These are phyloP conservation scores for Talaromyces verruculosus DNA, from an alignment of 2,329 filamentous ascomycete species.

Conservation along the genomic window DNA sequence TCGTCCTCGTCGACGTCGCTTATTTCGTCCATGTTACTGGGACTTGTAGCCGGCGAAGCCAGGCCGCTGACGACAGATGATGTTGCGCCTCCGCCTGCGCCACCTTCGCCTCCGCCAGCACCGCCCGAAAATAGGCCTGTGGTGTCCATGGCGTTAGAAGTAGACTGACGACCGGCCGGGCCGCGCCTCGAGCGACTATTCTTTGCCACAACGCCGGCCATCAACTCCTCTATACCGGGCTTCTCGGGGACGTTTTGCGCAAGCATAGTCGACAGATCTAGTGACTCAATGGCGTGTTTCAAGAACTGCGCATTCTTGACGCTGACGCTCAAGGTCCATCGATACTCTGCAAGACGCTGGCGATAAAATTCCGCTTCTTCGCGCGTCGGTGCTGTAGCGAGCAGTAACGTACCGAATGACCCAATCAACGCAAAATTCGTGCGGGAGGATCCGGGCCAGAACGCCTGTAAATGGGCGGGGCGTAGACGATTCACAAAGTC, in stretches of 20 bases:
- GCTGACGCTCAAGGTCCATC: slow-evolving; percentile 89
- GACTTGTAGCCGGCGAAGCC: slow-evolving; percentile 38
- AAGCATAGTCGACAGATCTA: slow-evolving; percentile 69
- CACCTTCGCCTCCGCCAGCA: neutral
- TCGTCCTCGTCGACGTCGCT: slow-evolving; percentile 19
- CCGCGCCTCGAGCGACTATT: neutral
- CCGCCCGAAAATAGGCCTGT: neutral
- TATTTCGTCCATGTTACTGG: slow-evolving; percentile 20
- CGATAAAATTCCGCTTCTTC: slow-evolving; percentile 95
- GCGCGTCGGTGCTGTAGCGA: slow-evolving; percentile 80
- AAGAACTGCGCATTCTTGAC: slow-evolving; percentile 63
- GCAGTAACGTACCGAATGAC: slow-evolving; percentile 85
- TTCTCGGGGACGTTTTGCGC: slow-evolving; percentile 71
- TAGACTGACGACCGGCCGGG: neutral
- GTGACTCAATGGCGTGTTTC: slow-evolving; percentile 71
- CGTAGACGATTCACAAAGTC: slow-evolving; percentile 94
- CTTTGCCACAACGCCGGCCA: slow-evolving; percentile 33
- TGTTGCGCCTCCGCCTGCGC: slow-evolving; percentile 5
- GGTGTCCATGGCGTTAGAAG: neutral
- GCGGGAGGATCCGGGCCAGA: slow-evolving; percentile 64
- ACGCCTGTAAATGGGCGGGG: slow-evolving; percentile 79
- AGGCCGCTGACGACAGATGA: slow-evolving; percentile 42
- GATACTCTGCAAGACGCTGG: slow-evolving; percentile 79
- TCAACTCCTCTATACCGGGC: slow-evolving; percentile 56
- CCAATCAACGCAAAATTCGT: slow-evolving; percentile 90